Conservation (phyloP, 2,329 filamentous ascomycete species). For the Sporothrix euskadiensis region DNA sequence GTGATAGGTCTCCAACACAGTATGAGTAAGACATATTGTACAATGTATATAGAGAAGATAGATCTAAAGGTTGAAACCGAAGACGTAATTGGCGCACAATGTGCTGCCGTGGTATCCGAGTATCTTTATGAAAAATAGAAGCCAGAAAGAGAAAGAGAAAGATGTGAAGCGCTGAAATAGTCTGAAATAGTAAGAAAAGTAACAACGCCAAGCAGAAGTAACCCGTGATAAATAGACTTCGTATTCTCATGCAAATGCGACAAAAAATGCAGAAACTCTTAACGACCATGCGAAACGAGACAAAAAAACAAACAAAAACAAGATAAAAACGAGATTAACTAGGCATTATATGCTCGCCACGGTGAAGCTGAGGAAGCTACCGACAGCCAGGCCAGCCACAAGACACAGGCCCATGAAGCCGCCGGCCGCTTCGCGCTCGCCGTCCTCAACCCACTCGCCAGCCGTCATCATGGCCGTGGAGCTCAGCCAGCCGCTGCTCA, state of each 20-base stretch:
- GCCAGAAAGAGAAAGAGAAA: neutral
- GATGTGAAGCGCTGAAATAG: neutral
- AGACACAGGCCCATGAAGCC: constrained; percentile 92
- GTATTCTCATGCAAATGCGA: constrained; percentile 10
- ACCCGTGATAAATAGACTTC: neutral
- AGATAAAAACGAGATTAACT: neutral
- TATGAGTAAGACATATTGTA: neutral
- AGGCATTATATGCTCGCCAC: constrained; percentile 52
- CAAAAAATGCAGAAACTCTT: neutral
- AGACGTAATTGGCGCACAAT: neutral
- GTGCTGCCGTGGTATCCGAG: constrained; percentile 16
- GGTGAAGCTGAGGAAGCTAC: constrained; percentile 88
- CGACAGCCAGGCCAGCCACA: constrained; percentile 77
- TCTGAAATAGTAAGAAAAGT: neutral
- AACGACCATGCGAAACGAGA: neutral
- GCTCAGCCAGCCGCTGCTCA: constrained; percentile 84
- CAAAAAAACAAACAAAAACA: neutral
- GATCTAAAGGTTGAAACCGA: neutral
- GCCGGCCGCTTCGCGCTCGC: constrained; percentile 84
- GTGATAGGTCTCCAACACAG: neutral
- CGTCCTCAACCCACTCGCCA: constrained; percentile 74
- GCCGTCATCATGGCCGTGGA: constrained; percentile 91
- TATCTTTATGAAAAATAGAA: neutral
- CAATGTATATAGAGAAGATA: neutral
- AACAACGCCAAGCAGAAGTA: neutral